phyloP scores from a whole-genome alignment of 805 yeast species.

The Candida ovalis region DNA sequence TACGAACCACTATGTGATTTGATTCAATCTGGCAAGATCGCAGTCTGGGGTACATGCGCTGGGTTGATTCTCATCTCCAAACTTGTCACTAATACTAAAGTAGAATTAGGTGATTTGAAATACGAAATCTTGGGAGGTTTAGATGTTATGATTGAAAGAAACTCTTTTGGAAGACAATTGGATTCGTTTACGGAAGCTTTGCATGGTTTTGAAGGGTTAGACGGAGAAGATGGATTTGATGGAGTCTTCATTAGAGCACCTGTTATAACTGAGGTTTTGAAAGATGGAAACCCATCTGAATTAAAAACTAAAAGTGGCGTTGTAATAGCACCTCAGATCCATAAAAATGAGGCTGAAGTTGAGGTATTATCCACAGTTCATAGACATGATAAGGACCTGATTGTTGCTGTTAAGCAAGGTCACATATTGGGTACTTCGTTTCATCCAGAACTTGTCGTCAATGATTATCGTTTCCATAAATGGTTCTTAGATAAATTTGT shows the following conservation, averaged over 20 bases:
- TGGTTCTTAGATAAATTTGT: slow-evolving; percentile 68
- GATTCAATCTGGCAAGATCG: slow-evolving; percentile 44
- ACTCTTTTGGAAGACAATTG: slow-evolving; percentile 76
- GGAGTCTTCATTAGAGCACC: slow-evolving; percentile 76
- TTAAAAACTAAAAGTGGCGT: not conserved
- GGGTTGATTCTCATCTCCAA: slow-evolving; percentile 67
- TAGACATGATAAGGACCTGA: slow-evolving; percentile 32
- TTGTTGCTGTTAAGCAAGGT: slow-evolving; percentile 75
- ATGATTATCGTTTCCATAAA: slow-evolving; percentile 58
- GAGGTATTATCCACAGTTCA: slow-evolving; percentile 40
- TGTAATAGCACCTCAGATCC: slow-evolving; percentile 11
- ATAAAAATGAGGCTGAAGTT: slow-evolving; percentile 30
- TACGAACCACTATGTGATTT: slow-evolving; percentile 50
- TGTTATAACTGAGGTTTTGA: slow-evolving; percentile 37
- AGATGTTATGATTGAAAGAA: slow-evolving; percentile 60
- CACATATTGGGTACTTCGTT: slow-evolving; percentile 68
- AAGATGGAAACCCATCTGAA: not conserved
- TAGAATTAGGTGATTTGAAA: slow-evolving; percentile 34
- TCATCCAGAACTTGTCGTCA: slow-evolving; percentile 66
- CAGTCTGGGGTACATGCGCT: slow-evolving; percentile 87
- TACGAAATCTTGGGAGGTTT: slow-evolving; percentile 59
- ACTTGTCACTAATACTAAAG: slow-evolving; percentile 47
- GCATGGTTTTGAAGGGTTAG: slow-evolving; percentile 29
- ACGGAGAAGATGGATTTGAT: slow-evolving; percentile 29
- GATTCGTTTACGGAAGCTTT: slow-evolving; percentile 55